phyloP scores from a whole-genome alignment of 441 rosid genomes.

The Adansonia gregorii region DNA sequence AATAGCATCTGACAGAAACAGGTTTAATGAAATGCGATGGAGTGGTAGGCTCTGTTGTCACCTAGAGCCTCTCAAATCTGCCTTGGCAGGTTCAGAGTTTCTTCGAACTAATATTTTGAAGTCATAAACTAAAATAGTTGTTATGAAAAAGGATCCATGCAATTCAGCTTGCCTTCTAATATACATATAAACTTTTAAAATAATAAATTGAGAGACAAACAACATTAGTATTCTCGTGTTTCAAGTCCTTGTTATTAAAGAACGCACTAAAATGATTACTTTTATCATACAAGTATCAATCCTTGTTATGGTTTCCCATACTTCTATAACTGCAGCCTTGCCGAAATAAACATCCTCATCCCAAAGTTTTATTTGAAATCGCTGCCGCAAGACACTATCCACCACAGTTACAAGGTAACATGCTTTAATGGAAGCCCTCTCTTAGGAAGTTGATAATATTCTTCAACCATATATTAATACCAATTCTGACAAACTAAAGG shows the following conservation, averaged over 20 bases:
- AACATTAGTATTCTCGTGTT: background rate
- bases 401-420: background rate
- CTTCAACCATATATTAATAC: background rate
- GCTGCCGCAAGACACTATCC: background rate
- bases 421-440: slow-evolving; percentile 9
- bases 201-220: background rate
- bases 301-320: background rate
- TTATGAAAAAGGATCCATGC: background rate
- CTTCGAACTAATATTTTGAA: background rate
- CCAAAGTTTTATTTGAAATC: slow-evolving; percentile 12
- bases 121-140: background rate
- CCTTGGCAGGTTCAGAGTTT: background rate
- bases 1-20: background rate
- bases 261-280: background rate
- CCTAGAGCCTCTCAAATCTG: background rate
- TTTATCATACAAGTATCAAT: background rate
- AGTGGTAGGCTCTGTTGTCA: background rate
- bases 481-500: background rate
- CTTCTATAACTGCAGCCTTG: background rate
- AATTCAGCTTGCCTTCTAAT: background rate
- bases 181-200: background rate
- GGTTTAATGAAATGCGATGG: background rate
- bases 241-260: background rate
- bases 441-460: background rate
- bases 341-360: background rate